These are phyloP conservation scores for Penicillium desertorum DNA, from an alignment of 495 filamentous ascomycete species.

Conservation along the genomic window DNA sequence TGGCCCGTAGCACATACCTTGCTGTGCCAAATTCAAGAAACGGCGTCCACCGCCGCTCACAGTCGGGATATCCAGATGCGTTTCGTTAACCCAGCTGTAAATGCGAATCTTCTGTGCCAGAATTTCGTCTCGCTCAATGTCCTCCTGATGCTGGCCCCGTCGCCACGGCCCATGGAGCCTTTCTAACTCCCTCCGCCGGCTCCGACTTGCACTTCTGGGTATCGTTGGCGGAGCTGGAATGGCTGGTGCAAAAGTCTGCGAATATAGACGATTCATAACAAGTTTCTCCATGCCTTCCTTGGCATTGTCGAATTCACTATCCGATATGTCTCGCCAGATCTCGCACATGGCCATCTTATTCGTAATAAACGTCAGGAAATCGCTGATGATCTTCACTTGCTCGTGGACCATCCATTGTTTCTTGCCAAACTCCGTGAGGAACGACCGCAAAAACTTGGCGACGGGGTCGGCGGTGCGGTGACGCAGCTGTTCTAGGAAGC, in stretches of 20 bases:
- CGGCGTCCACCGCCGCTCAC: slow-evolving; percentile 78
- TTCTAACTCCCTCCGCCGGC: slow-evolving; percentile 66
- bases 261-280: slow-evolving; percentile 97
- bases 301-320: slow-evolving; percentile 97
- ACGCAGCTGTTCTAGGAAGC: slow-evolving; percentile 91
- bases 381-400: slow-evolving; percentile 96
- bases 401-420: slow-evolving; percentile 99
- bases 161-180: slow-evolving; percentile 75
- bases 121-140: slow-evolving; percentile 94
- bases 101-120: slow-evolving; percentile 94
- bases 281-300: slow-evolving; percentile 99
- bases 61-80: slow-evolving; percentile 92
- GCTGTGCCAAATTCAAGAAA: slow-evolving; percentile 85
- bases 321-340: slow-evolving; percentile 92
- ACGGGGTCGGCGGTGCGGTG: slow-evolving; percentile 96
- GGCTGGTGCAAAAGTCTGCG: slow-evolving; percentile 92
- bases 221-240: slow-evolving; percentile 81
- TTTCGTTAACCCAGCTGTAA: slow-evolving; percentile 91
- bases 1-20: slow-evolving; percentile 53
- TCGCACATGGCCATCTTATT: slow-evolving; percentile 99
- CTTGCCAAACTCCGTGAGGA: slow-evolving; percentile 92
- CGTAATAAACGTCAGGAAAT: slow-evolving; percentile 96
- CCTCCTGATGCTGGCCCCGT: slow-evolving; percentile 94
- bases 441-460: slow-evolving; percentile 91
- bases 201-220: slow-evolving; percentile 59